Conservation (phyloP, 176 grass and related monocot species). For the maize (Zea mays) region Zm-B73-REFERENCE-NAM-5.0 NC_050103.1:4894501-4895000, state of each 20-base stretch:
- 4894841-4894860: not conserved
- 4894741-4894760: not conserved
- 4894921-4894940: no score
- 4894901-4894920: no score
- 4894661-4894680: not conserved
- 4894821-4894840: not conserved
- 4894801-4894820: not conserved
- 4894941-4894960: no score
- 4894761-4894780: not conserved
- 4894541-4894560: slow-evolving; percentile 4
- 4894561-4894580: not conserved
- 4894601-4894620: slow-evolving; percentile 5
- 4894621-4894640: not conserved
- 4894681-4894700: slow-evolving; percentile 22
- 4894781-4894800: not conserved
- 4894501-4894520: not conserved
- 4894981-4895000: no score
- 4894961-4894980: no score
- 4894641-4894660: not conserved
- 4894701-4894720: slow-evolving; percentile 6
- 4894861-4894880: not conserved
- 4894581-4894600: slow-evolving; percentile 13
- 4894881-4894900: no score
- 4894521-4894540: not conserved
- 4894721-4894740: not conserved